These are phyloP conservation scores for Metarhizium humberi DNA, from an alignment of 2,329 filamentous ascomycete species.

Conservation along the genomic window DNA sequence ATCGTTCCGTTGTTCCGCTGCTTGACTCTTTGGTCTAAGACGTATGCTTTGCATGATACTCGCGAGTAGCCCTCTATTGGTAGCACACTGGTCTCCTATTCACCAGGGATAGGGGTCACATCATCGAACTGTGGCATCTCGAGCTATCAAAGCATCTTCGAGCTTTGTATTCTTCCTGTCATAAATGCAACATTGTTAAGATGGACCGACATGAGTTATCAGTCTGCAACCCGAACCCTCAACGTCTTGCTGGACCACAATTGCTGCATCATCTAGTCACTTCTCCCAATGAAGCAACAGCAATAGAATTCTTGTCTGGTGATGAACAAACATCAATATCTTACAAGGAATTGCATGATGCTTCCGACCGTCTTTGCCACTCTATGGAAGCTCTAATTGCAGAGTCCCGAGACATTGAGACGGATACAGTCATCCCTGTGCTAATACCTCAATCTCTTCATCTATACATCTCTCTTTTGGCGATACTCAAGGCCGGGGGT, in stretches of 20 bases:
- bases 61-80: background rate
- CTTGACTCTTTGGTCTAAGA: background rate
- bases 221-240: conserved; percentile 35
- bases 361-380: conserved; percentile 46
- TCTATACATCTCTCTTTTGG: conserved; percentile 70
- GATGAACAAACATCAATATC: conserved; percentile 33
- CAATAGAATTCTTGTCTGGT: conserved; percentile 23
- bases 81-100: background rate
- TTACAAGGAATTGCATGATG: conserved; percentile 53
- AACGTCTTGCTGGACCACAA: conserved; percentile 30
- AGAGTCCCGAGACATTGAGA: conserved; percentile 2
- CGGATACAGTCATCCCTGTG: conserved; percentile 57
- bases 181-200: conserved; percentile 14
- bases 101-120: background rate
- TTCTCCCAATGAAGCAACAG: conserved; percentile 14
- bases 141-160: background rate
- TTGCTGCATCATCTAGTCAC: conserved; percentile 52
- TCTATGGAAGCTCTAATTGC: conserved; percentile 26
- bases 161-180: background rate
- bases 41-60: background rate
- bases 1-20: background rate
- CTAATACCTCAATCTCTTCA: conserved; percentile 68
- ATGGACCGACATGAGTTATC: conserved; percentile 27
- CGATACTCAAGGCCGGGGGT: conserved; percentile 69
- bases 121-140: background rate